phyloP scores from a whole-genome alignment of 1,139 yeast species.

The Suhomyces panamericanus region DNA sequence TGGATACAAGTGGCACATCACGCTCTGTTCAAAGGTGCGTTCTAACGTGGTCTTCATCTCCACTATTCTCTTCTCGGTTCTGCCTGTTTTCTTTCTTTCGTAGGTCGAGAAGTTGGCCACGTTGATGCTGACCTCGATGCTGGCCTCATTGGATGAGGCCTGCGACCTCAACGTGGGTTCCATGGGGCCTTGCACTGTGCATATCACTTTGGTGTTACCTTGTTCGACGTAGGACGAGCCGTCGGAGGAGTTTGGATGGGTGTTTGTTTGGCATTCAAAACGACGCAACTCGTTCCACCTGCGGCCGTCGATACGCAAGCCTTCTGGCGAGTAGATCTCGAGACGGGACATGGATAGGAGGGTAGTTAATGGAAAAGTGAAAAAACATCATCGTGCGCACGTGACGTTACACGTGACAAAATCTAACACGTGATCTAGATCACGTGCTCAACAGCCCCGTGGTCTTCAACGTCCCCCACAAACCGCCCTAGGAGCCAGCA shows the following conservation, averaged over 20 bases:
- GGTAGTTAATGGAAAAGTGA: neutral
- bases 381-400: slow-evolving; percentile 6
- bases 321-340: slow-evolving; percentile 93
- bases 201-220: slow-evolving; percentile 87
- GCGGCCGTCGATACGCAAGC: slow-evolving; percentile 88
- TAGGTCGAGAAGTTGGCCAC: slow-evolving; percentile 81
- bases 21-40: slow-evolving; percentile 78
- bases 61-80: slow-evolving; percentile 67
- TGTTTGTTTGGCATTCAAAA: slow-evolving; percentile 76
- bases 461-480: slow-evolving; percentile 39
- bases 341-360: slow-evolving; percentile 33
- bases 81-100: slow-evolving; percentile 67
- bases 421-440: too few species aligned
- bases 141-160: slow-evolving; percentile 49
- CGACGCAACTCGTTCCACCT: slow-evolving; percentile 90
- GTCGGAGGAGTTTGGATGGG: slow-evolving; percentile 86
- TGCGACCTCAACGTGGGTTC: slow-evolving; percentile 65
- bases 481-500: slow-evolving; percentile 62
- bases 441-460: too few species aligned
- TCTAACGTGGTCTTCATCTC: slow-evolving; percentile 77
- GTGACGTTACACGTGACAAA: too few species aligned
- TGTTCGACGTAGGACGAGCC: slow-evolving; percentile 93
- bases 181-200: slow-evolving; percentile 86
- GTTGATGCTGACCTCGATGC: slow-evolving; percentile 62
- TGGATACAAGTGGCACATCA: slow-evolving; percentile 74